These are phyloP conservation scores for Microbotryomycetes sp. DNA, from an alignment of 1,284 basidiomycete genomes.

Conservation along the genomic window DNA sequence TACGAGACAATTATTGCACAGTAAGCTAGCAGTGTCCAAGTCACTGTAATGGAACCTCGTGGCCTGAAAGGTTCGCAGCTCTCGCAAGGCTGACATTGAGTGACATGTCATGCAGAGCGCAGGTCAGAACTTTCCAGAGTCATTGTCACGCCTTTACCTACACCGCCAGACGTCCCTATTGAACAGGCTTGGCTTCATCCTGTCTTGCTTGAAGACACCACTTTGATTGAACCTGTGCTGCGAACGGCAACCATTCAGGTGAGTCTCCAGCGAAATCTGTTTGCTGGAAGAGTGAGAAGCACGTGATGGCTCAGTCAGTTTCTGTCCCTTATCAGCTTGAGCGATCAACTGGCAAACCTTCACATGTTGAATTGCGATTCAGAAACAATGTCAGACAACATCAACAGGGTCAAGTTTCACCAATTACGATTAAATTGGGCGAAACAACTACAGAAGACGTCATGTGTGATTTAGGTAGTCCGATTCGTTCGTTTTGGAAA, in stretches of 20 bases:
- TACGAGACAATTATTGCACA: not conserved
- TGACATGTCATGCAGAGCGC: too few relatives aligned
- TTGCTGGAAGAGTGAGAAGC: too few relatives aligned
- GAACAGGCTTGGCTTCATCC: constrained; percentile 30
- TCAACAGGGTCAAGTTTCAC: not conserved
- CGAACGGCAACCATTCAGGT: constrained; percentile 19
- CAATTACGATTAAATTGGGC: constrained; percentile 17
- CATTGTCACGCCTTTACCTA: constrained; percentile 16
- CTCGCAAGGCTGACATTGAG: too few relatives aligned
- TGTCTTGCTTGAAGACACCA: constrained; percentile 7
- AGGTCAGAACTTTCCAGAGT: constrained; percentile 4
- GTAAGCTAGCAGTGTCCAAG: not conserved
- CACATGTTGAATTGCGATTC: too few relatives aligned
- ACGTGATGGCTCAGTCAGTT: not conserved
- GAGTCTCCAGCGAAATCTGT: too few relatives aligned
- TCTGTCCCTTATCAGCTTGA: not conserved
- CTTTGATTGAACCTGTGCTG: constrained; percentile 20
- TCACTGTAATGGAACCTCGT: constrained; percentile 3
- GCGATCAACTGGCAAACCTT: not conserved
- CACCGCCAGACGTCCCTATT: not conserved
- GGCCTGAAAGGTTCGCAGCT: too few relatives aligned
- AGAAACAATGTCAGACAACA: not conserved
- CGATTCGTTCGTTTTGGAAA: constrained; percentile 37
- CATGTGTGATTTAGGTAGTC: constrained; percentile 35
- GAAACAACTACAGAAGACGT: constrained; percentile 37